Percentiles rank a stretch among this genome's conserved stretches.
phyloP scores from a whole-genome alignment of 129 eudicot genomes.

The Flaveria robusta region DNA sequence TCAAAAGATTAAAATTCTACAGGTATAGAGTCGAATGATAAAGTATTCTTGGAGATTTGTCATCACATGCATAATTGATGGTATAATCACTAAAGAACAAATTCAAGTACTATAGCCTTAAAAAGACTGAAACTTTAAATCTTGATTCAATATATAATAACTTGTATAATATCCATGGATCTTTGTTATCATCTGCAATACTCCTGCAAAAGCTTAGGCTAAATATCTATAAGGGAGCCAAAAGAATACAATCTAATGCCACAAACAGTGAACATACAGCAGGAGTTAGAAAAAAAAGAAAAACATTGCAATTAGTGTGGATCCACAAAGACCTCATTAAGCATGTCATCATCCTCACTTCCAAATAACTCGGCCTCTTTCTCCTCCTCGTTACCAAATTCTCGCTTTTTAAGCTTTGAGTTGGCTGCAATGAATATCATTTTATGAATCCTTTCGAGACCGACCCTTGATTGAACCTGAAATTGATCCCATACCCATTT shows the following conservation, averaged over 20 bases:
- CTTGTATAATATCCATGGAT: slow-evolving; percentile 27
- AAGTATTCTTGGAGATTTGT: slow-evolving; percentile 25
- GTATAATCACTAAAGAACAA: background rate
- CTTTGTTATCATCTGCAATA: slow-evolving; percentile 38
- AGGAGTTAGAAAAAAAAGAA: slow-evolving; percentile 27
- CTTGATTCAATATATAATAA: slow-evolving; percentile 28
- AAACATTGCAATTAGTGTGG: slow-evolving; percentile 49
- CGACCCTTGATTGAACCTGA: slow-evolving; percentile 45
- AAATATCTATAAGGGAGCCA: slow-evolving; percentile 25
- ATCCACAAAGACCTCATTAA: slow-evolving; percentile 75
- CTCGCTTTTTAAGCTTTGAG: slow-evolving; percentile 60
- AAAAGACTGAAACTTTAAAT: background rate
- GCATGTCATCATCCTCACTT: slow-evolving; percentile 48
- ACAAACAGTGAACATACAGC: slow-evolving; percentile 32
- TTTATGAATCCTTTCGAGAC: slow-evolving; percentile 70
- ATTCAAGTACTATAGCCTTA: too few relatives aligned
- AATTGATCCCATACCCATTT: slow-evolving; percentile 50
- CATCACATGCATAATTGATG: slow-evolving; percentile 30
- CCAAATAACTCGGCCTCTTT: slow-evolving; percentile 60
- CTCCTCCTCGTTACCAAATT: slow-evolving; percentile 57
- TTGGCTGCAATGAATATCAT: slow-evolving; percentile 73
- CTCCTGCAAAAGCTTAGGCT: slow-evolving; percentile 38
- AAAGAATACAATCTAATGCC: slow-evolving; percentile 45
- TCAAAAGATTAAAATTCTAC: slow-evolving; percentile 7
- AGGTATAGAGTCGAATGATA: slow-evolving; percentile 20